phyloP scores from a whole-genome alignment of 2,329 filamentous ascomycete species.

The Claviceps sp. region DNA sequence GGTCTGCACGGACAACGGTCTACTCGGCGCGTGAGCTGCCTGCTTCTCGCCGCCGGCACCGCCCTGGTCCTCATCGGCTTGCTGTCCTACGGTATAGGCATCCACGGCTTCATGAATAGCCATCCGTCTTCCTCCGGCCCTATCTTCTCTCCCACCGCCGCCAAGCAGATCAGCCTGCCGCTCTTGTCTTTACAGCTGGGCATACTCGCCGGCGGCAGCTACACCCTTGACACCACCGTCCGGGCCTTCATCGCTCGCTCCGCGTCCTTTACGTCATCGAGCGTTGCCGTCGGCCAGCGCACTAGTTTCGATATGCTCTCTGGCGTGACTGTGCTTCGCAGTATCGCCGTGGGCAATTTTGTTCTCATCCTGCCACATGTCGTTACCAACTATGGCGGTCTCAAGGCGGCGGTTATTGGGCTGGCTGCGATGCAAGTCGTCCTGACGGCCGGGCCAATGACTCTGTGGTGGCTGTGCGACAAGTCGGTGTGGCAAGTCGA shows the following conservation, averaged over 20 bases:
- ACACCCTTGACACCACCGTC: conserved; percentile 26
- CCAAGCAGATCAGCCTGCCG: conserved; percentile 21
- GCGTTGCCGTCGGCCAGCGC: conserved; percentile 30
- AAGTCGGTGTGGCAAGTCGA: conserved; percentile 29
- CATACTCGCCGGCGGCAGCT: conserved; percentile 30
- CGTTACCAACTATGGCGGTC: conserved; percentile 19
- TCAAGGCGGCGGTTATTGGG: conserved; percentile 26
- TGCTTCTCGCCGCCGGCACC: conserved; percentile 23
- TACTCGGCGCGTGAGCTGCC: conserved; percentile 18
- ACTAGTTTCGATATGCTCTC: conserved; percentile 35
- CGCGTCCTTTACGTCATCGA: conserved; percentile 34
- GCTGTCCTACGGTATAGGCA: conserved; percentile 29
- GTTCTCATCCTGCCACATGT: conserved; percentile 27
- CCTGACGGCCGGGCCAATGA: conserved; percentile 20
- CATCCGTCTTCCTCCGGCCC: conserved; percentile 9
- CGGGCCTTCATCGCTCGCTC: conserved; percentile 32
- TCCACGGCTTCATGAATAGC: conserved; percentile 19
- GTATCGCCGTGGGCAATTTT: conserved; percentile 28
- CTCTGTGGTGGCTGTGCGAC: conserved; percentile 28
- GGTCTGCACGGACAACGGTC: conserved; percentile 18
- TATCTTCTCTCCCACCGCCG: conserved; percentile 16
- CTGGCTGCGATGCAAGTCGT: conserved; percentile 28
- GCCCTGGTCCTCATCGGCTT: conserved; percentile 27
- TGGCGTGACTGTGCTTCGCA: conserved; percentile 27
- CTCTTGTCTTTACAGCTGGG: conserved; percentile 32